These are phyloP conservation scores for Rubus parviflorus DNA, from an alignment of 306 rosid species.

Conservation along the genomic window DNA sequence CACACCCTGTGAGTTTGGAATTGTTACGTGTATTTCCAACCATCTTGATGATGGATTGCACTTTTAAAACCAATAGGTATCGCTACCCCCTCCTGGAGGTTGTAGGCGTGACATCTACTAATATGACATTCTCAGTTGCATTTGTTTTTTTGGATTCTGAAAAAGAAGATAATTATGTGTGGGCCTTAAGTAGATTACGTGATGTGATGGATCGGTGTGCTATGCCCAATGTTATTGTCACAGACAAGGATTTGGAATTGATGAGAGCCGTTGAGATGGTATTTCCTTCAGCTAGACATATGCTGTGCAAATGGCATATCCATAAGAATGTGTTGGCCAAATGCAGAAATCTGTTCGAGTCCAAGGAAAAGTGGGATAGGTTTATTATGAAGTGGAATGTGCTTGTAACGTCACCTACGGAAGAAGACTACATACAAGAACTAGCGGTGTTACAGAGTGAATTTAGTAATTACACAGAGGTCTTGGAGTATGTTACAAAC, in stretches of 20 bases:
- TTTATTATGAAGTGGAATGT: constrained; percentile 21
- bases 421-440: not conserved
- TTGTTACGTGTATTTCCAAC: constrained; percentile 13
- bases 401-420: constrained; percentile 4
- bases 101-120: constrained; percentile 16
- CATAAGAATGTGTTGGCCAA: constrained; percentile 18
- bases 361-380: constrained; percentile 19
- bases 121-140: constrained; percentile 19
- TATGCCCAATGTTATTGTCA: constrained; percentile 16
- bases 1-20: constrained; percentile 22
- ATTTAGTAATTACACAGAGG: constrained; percentile 12
- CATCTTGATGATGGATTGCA: constrained; percentile 15
- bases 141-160: constrained; percentile 10
- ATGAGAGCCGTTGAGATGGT: constrained; percentile 13
- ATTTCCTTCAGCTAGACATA: constrained; percentile 15
- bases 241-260: constrained; percentile 20
- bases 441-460: constrained; percentile 14
- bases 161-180: constrained; percentile 13
- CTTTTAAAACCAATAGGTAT: constrained; percentile 10
- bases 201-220: constrained; percentile 1
- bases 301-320: constrained; percentile 13
- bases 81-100: constrained; percentile 9
- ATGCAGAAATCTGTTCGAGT: constrained; percentile 16
- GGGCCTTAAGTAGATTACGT: constrained; percentile 14
- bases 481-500: constrained; percentile 14